phyloP scores from a whole-genome alignment of 331 rosid species.

The Arachis monticola region DNA sequence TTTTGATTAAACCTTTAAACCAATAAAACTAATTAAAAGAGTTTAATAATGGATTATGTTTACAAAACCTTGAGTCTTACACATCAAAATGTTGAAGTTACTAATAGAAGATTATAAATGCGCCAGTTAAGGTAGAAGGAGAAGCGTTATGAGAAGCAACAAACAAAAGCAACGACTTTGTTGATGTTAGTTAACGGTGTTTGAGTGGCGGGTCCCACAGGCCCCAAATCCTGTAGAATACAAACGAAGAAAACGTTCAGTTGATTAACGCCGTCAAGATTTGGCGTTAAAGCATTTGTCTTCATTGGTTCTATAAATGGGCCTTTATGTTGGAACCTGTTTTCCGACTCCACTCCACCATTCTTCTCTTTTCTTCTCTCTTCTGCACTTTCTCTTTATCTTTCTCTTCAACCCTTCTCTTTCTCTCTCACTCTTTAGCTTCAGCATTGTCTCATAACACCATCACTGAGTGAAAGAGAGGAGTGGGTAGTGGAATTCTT shows the following conservation, averaged over 20 bases:
- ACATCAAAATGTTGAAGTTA: too few relatives aligned
- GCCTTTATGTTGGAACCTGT: conserved; percentile 56
- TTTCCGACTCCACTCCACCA: conserved; percentile 58
- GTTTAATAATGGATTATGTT: too few relatives aligned
- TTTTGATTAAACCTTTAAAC: too few relatives aligned
- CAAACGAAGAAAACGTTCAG: conserved; percentile 37
- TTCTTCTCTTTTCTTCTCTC: neutral
- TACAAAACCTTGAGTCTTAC: too few relatives aligned
- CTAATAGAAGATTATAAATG: neutral
- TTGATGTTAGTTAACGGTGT: conserved; percentile 36
- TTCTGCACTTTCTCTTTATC: conserved; percentile 39
- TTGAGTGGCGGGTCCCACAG: neutral
- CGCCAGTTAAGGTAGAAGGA: neutral
- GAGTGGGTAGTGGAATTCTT: conserved; percentile 14
- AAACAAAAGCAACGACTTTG: conserved; percentile 31
- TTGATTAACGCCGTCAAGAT: conserved; percentile 43
- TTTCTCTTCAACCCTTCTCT: neutral
- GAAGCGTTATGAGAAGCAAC: neutral
- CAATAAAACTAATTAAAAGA: too few relatives aligned
- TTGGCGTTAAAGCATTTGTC: conserved; percentile 36
- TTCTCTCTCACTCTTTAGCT: conserved; percentile 28
- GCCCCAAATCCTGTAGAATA: neutral
- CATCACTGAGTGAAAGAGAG: neutral
- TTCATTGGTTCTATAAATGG: conserved; percentile 59
- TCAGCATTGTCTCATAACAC: conserved; percentile 33